These are phyloP conservation scores for Fragaria ananassa DNA, from an alignment of 306 rosid species.

Conservation along the genomic window DNA sequence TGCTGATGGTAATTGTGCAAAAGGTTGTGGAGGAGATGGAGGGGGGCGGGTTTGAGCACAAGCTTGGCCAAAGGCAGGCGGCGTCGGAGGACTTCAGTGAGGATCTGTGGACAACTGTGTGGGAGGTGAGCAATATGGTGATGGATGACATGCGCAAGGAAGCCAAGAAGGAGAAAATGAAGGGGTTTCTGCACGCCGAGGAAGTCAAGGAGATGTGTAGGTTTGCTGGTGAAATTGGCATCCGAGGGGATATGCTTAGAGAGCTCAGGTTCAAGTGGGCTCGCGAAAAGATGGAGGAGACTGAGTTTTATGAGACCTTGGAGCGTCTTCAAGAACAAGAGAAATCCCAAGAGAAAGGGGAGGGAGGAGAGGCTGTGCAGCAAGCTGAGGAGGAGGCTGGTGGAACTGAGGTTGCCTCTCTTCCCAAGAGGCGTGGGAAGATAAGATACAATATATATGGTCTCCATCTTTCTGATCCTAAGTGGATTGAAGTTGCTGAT, in stretches of 20 bases:
- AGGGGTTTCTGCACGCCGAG: conserved; percentile 62
- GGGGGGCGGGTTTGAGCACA: conserved; percentile 36
- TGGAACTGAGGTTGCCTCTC: conserved; percentile 44
- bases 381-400: conserved; percentile 18
- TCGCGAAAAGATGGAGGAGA: conserved; percentile 79
- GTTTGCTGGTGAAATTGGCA: conserved; percentile 83
- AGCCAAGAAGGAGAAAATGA: conserved; percentile 71
- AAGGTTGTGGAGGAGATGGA: conserved; percentile 66
- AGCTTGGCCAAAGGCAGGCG: conserved; percentile 17
- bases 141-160: conserved; percentile 78
- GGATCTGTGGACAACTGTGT: conserved; percentile 85
- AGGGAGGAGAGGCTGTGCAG: conserved; percentile 7
- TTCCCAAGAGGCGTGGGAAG: conserved; percentile 84
- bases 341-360: conserved; percentile 23
- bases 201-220: conserved; percentile 86
- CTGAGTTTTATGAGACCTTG: conserved; percentile 63
- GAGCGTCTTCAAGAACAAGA: conserved; percentile 49
- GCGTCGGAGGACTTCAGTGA: conserved; percentile 61
- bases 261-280: conserved; percentile 97
- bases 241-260: conserved; percentile 76
- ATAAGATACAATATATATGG: conserved; percentile 73
- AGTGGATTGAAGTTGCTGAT: conserved; percentile 78
- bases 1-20: conserved; percentile 59
- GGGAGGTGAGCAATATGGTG: conserved; percentile 84
- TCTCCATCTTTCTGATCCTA: conserved; percentile 73